phyloP scores from a whole-genome alignment of 176 grass and related monocot species.

The Rhipidocladum racemiflorum region DNA sequence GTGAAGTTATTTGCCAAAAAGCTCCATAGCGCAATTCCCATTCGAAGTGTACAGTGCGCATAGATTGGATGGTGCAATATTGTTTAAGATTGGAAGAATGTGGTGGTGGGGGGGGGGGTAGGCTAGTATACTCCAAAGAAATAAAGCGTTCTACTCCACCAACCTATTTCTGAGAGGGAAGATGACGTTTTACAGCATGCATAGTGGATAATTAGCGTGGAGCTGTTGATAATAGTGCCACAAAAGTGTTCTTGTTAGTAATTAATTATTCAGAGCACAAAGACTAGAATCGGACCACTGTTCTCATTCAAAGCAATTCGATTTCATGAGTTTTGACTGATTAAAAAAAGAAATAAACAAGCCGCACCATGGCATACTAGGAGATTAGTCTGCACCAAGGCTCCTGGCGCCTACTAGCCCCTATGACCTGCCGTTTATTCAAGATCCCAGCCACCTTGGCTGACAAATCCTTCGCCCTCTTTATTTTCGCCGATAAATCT shows the following conservation, averaged over 20 bases:
- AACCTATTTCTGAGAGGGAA: background rate
- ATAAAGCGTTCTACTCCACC: background rate
- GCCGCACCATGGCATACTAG: constrained; percentile 47
- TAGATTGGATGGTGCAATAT: background rate
- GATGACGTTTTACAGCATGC: constrained; percentile 6
- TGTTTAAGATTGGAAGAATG: background rate
- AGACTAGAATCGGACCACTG: no score
- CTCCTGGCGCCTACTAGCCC: constrained; percentile 27
- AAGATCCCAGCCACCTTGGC: constrained; percentile 35
- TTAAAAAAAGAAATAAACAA: background rate
- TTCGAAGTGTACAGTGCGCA: background rate
- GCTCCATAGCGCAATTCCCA: background rate
- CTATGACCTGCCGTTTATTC: constrained; percentile 11
- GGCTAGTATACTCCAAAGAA: background rate
- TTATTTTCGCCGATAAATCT: constrained; percentile 31
- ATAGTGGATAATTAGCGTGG: background rate
- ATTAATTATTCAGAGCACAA: background rate
- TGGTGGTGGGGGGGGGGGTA: background rate
- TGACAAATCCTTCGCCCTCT: constrained; percentile 42
- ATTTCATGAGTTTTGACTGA: background rate
- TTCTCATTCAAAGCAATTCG: background rate
- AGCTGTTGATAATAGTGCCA: background rate
- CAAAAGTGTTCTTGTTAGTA: background rate
- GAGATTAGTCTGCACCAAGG: constrained; percentile 74
- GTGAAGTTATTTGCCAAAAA: background rate